phyloP scores from a whole-genome alignment of 345 rosid genomes.

The Linum trigynum region DNA sequence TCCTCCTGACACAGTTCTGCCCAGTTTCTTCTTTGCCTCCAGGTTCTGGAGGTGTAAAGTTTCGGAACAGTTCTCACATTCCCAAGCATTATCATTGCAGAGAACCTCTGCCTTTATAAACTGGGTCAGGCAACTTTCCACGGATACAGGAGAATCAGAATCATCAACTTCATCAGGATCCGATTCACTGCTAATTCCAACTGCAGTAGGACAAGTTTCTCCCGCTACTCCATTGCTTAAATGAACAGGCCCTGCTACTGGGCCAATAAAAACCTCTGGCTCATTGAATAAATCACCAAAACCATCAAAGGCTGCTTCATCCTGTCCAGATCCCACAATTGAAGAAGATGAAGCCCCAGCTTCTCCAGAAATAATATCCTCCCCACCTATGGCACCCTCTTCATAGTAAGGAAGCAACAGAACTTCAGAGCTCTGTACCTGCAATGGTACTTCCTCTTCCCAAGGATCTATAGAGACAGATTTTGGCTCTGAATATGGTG shows the following conservation, averaged over 20 bases:
- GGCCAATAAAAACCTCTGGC: conserved; percentile 53
- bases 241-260: conserved; percentile 46
- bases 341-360: conserved; percentile 47
- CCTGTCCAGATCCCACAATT: conserved; percentile 35
- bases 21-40: conserved; percentile 34
- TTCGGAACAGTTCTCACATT: conserved; percentile 80
- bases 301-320: conserved; percentile 63
- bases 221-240: conserved; percentile 33
- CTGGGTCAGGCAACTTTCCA: conserved; percentile 84
- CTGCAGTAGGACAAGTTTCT: conserved; percentile 38
- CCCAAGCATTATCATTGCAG: conserved; percentile 88
- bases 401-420: conserved; percentile 70
- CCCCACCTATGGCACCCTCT: conserved; percentile 28
- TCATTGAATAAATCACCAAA: conserved; percentile 84
- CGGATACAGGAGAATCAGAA: conserved; percentile 71
- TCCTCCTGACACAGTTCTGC: conserved; percentile 18
- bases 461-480: conserved; percentile 48
- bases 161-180: conserved; percentile 94
- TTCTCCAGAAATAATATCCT: conserved; percentile 31
- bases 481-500: conserved; percentile 27
- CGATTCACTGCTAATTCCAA: conserved; percentile 59
- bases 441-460: conserved; percentile 60
- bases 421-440: conserved; percentile 57
- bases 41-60: conserved; percentile 31
- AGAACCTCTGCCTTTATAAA: conserved; percentile 79